Conservation (phyloP, 257 asterid species). For the Haberlea rhodopensis region DNA sequence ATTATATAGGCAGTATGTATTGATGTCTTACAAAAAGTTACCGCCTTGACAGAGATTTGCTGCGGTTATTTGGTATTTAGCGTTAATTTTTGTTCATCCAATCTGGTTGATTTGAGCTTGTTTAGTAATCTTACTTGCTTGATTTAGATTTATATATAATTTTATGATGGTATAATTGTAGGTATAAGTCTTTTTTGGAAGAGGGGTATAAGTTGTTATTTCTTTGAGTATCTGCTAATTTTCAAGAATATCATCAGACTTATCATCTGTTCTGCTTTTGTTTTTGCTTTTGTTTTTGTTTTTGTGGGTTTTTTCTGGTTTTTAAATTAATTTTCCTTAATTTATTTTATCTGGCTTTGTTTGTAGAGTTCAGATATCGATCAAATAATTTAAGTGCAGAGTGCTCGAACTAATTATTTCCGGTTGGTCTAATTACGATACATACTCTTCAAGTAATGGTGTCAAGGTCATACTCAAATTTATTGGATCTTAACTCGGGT, state of each 20-base stretch:
- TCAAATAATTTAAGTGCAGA: conserved; percentile 13
- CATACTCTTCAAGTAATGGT: conserved; percentile 38
- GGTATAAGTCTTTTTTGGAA: no score
- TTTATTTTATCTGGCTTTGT: conserved; percentile 20
- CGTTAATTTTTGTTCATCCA: neutral
- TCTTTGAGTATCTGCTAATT: neutral
- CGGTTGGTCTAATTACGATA: conserved; percentile 9
- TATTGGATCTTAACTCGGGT: conserved; percentile 68
- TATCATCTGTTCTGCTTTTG: no score
- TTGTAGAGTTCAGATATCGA: conserved; percentile 24
- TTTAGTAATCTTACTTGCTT: no score
- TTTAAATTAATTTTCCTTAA: conserved; percentile 22
- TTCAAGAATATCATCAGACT: neutral
- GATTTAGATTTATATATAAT: no score
- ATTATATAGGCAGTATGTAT: conserved; percentile 15
- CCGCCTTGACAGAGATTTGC: neutral
- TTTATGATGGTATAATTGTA: no score
- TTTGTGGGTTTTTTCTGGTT: no score
- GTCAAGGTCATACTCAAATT: conserved; percentile 80
- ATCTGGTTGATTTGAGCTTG: conserved; percentile 14
- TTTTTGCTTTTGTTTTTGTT: no score
- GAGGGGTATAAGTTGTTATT: conserved; percentile 2
- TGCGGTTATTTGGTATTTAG: neutral
- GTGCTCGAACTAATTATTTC: neutral
- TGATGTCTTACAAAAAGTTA: neutral